Evolutionary conservation across 768 basidiomycete genomes (phyloP).

Genomic region (Gyrodon lividus): DNA sequence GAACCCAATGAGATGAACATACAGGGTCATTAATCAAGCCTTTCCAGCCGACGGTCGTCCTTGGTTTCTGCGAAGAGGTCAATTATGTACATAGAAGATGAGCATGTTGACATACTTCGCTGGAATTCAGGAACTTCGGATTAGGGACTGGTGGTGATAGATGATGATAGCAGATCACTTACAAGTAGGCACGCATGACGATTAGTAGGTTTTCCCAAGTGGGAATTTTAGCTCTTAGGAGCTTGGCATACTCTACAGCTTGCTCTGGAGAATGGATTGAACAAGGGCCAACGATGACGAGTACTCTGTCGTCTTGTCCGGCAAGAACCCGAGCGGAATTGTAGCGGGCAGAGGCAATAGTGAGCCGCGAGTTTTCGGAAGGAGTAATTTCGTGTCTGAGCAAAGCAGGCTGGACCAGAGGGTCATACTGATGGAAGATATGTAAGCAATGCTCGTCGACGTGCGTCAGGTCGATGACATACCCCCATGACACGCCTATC

Average conservation of each 20-base stretch:
- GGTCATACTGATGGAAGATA: conserved; percentile 68
- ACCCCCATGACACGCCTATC: conserved; percentile 81
- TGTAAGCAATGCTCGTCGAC: conserved; percentile 13
- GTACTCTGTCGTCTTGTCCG: conserved; percentile 79
- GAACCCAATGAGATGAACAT: neutral
- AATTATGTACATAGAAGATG: conserved; percentile 1
- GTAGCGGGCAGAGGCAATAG: conserved; percentile 79
- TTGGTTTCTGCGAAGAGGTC: conserved; percentile 67
- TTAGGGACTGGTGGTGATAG: conserved; percentile 8
- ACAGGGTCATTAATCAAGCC: conserved; percentile 89
- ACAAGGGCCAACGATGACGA: conserved; percentile 95
- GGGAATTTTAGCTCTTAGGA: conserved; percentile 64
- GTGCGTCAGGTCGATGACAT: conserved; percentile 26
- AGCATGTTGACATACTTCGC: conserved; percentile 35
- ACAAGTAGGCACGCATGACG: conserved; percentile 98
- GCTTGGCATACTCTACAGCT: conserved; percentile 78
- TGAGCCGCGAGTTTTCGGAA: conserved; percentile 59
- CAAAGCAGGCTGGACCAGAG: conserved; percentile 90
- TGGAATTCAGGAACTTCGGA: conserved; percentile 37
- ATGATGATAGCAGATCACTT: conserved; percentile 35
- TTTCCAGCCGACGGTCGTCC: conserved; percentile 98
- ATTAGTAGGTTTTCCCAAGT: conserved; percentile 78
- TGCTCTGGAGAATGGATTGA: conserved; percentile 89
- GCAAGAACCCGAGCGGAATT: conserved; percentile 75
- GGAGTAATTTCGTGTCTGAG: conserved; percentile 85